These are phyloP conservation scores for Cronartium ribicola DNA, from an alignment of 1,284 basidiomycete species.

Conservation along the genomic window DNA sequence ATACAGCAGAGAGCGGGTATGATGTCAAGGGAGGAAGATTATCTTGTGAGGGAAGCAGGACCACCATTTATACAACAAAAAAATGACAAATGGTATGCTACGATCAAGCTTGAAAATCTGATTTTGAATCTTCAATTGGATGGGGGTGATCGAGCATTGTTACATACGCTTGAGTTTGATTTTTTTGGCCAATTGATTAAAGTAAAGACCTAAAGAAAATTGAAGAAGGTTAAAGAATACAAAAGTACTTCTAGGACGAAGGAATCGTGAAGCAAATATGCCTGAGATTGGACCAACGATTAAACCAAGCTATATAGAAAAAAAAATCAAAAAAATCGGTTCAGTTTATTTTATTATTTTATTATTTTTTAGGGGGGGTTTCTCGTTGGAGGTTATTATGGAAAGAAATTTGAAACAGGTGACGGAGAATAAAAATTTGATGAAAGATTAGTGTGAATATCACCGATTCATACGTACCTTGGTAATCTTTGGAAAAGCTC, in stretches of 20 bases:
- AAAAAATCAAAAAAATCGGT: not conserved
- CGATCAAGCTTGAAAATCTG: not conserved
- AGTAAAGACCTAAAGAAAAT: constrained; percentile 25
- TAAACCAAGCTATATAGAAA: constrained; percentile 13
- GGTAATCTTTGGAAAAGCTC: constrained; percentile 19
- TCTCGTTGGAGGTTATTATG: not conserved
- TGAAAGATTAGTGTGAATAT: too few relatives aligned
- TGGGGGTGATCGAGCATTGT: not conserved
- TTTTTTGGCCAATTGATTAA: constrained; percentile 25
- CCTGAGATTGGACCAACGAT: constrained; percentile 20
- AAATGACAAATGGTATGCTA: too few relatives aligned
- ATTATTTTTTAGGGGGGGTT: not conserved
- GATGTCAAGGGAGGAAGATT: too few relatives aligned
- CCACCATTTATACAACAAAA: too few relatives aligned
- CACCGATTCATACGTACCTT: constrained; percentile 12
- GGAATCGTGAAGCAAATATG: constrained; percentile 22
- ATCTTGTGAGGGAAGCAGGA: too few relatives aligned
- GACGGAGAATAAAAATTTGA: not conserved
- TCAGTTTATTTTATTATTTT: not conserved
- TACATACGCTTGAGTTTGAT: constrained; percentile 6
- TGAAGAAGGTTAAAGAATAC: constrained; percentile 21
- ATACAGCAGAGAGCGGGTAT: too few relatives aligned
- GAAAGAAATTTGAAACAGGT: not conserved
- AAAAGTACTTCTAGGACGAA: constrained; percentile 18
- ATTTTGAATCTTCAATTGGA: not conserved